Base-by-base conservation (phyloP, 1,139 yeast species). In the Zygoascus sp. region DNA sequence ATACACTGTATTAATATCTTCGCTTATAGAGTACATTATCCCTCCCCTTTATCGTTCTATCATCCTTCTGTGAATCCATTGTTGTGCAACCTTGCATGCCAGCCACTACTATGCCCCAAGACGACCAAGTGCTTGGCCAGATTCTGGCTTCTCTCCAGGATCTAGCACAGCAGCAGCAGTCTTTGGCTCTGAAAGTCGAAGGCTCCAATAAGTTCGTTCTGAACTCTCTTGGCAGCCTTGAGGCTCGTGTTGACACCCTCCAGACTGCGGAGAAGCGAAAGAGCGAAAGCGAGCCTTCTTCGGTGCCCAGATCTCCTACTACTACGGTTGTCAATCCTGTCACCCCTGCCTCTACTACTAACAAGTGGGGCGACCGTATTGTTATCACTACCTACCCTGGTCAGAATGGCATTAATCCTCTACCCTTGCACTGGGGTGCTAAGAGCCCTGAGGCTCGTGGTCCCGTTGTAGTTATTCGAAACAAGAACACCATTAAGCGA, bases 391-490 rank as follows among this genome's bases (percentile, higher is more conserved):
- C 83, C 1, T 74, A 73, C 53, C 67, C 80, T 1, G 69, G 70
- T 45, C 83, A 77, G 54, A 62, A 70, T 6, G 72, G 73, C 22
- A 60, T 76, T 25, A 62, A 64, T 6, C 80, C 83, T 28, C 63
- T 79, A 41, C 64, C 73, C 2, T 53, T 77, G 45, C 59, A 67
- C 19, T 79, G 83, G 83, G 80, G 78, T 21, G 72, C 70, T 16
- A 51, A 68, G 1, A 73, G 74, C 39, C 69, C 80, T 3, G 49
- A 55, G 27, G 62, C 58, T n/a, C 73, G 84, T 56, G 83, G 83
- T 10, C 81, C 83, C 2, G 62, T 79, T 37, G 75, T 77, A 23
- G 77, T 75, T n/a, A 71, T 80, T 2, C 73, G 80, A 55, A 53
- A 56, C 16, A 56, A 59, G 15, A 51, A 59, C 11, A 56, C 67